Base-by-base conservation (phyloP, 163 green algal species). In the Chlamydomonas reinhardtii region DNA sequence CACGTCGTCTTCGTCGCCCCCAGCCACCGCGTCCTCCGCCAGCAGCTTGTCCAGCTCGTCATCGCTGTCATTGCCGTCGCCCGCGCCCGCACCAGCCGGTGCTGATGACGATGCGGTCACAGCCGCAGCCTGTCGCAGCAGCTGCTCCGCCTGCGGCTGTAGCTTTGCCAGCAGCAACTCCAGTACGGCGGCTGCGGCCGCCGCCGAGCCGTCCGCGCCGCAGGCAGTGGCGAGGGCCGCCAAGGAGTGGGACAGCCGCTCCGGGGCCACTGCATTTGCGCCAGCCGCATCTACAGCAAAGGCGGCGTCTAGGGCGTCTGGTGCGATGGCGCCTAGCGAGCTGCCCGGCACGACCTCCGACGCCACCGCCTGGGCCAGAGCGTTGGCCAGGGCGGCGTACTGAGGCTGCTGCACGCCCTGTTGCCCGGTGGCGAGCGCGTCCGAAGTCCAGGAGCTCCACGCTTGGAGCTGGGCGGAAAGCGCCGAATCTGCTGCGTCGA, bases 261-360 rank as follows among this genome's bases (percentile, higher is more conserved):
- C 32, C 2, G 29, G 2, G 4, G 66, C 24, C 0, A 76, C 2
- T 2, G 43, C 9, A 14, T 59, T 22, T 43, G 37, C 73, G 32
- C 29, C 76, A 22, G 48, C 78, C 2, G 78, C 48, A n/a, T 85
- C 78, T 32, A 71, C 66, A 22, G 17, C 11, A 31, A 52, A 85
- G 22, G 78, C 78, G 14, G 48, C 68, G 22, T 72, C 68, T 3
- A 85, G 66, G 9, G 68, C 11, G 43, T 11, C 11, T 6, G 8
- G 43, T 11, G 43, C 6, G 43, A 54, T 54, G 43, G 43, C 43
- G 43, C 43, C 8, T 54, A 11, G 11, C 6, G 43, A 54, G 43
- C 43, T 54, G 43, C 43, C 43, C 43, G 43, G 11, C 43, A 11
- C 43, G 11, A 11, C 43, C 43, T 6, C 43, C 43, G 43, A 6